Evolutionary conservation across 1,284 basidiomycete genomes (phyloP).

Genomic region (Cryptococcus wingfieldii): DNA sequence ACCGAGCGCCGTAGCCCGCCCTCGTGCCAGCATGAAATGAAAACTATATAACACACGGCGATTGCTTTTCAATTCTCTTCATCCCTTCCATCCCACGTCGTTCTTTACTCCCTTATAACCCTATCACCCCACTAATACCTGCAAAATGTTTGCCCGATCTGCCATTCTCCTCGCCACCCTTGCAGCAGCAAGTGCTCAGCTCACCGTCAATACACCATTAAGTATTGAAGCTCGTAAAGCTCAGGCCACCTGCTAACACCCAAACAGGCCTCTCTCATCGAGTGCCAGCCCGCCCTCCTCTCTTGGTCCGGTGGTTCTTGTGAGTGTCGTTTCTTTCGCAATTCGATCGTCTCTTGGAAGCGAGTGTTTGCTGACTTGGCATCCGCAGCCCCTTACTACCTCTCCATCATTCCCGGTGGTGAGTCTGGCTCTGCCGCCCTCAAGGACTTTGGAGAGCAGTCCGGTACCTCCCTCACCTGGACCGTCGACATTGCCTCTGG

Average conservation of each 20-base stretch:
- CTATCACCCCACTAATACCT: neutral
- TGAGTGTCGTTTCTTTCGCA: neutral
- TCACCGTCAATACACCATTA: slow-evolving; percentile 61
- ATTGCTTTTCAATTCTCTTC: neutral
- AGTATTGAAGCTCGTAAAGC: too few species aligned
- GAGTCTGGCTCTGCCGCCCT: slow-evolving; percentile 58
- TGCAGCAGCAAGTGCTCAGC: slow-evolving; percentile 48
- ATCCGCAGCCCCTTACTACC: slow-evolving; percentile 57
- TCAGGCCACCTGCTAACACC: too few species aligned
- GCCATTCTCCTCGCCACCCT: slow-evolving; percentile 24
- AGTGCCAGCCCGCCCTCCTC: slow-evolving; percentile 49
- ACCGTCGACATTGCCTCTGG: slow-evolving; percentile 56
- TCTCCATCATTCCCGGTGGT: slow-evolving; percentile 66
- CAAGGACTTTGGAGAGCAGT: slow-evolving; percentile 33
- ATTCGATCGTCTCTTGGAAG: neutral
- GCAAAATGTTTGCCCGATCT: slow-evolving; percentile 18
- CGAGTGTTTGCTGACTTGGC: neutral
- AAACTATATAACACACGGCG: neutral
- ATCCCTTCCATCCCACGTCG: neutral
- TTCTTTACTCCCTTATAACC: neutral
- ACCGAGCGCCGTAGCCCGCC: too few species aligned
- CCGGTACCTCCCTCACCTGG: slow-evolving; percentile 60
- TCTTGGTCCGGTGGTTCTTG: slow-evolving; percentile 57
- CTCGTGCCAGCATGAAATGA: too few species aligned
- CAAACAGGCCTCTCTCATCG: slow-evolving; percentile 23